These are phyloP conservation scores for Daldinia bambusicola DNA, from an alignment of 495 filamentous ascomycete genomes.

Conservation along the genomic window DNA sequence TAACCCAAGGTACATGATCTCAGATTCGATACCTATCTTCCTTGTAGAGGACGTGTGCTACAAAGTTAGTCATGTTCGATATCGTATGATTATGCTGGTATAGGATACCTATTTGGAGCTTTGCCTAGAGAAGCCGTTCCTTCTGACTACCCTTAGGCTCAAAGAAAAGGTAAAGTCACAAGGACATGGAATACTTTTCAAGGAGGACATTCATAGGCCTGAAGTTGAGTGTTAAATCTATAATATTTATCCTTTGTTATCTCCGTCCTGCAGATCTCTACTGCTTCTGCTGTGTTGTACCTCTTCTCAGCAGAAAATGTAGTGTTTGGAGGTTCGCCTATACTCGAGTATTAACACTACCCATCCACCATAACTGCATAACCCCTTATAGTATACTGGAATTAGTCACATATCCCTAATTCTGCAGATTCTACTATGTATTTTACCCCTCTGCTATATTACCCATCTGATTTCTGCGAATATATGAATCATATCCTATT, in stretches of 20 bases:
- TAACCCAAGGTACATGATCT: background rate
- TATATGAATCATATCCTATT: too few relatives aligned
- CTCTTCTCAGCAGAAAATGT: background rate
- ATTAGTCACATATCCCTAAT: background rate
- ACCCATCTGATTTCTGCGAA: too few relatives aligned
- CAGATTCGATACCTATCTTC: background rate
- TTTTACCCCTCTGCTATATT: too few relatives aligned
- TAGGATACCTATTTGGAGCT: slow-evolving; percentile 2
- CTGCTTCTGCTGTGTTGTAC: background rate
- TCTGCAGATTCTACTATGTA: too few relatives aligned
- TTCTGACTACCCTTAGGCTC: background rate
- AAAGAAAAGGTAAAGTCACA: background rate
- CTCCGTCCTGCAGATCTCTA: background rate
- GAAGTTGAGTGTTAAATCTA: too few relatives aligned
- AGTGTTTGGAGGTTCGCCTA: background rate
- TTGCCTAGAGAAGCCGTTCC: slow-evolving; percentile 15
- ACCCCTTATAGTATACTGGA: background rate
- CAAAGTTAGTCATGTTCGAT: background rate
- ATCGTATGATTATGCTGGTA: slow-evolving; percentile 36
- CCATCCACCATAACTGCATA: background rate
- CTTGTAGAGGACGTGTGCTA: background rate
- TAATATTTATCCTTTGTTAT: background rate
- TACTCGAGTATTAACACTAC: slow-evolving; percentile 1
- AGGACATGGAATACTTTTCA: background rate
- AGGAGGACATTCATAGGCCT: too few relatives aligned